phyloP scores from a whole-genome alignment of 768 basidiomycete genomes.

The Kwoniella bestiolae region DNA sequence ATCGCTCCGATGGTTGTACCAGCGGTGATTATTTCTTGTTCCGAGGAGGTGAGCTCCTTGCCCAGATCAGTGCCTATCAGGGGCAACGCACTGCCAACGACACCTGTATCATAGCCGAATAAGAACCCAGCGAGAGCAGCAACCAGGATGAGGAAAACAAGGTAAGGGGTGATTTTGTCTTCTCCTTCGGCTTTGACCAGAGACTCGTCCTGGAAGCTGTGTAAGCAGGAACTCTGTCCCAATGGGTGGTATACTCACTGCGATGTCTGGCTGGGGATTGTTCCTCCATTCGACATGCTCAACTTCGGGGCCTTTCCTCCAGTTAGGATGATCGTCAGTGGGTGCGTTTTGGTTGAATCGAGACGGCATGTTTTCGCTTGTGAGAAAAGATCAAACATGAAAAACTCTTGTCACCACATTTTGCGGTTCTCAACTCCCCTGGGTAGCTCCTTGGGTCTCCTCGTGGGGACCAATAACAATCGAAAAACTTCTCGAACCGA shows the following conservation, averaged over 20 bases:
- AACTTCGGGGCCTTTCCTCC: constrained; percentile 7
- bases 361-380: neutral
- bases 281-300: constrained; percentile 13
- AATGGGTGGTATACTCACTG: neutral
- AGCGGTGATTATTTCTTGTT: constrained; percentile 33
- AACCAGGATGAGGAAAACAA: constrained; percentile 9
- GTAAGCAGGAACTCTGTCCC: neutral
- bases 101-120: constrained; percentile 31
- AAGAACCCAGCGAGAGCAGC: constrained; percentile 32
- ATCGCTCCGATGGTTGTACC: constrained; percentile 33
- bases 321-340: neutral
- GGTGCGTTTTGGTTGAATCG: neutral
- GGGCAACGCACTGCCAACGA: constrained; percentile 26
- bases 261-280: constrained; percentile 4
- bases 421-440: too few species aligned
- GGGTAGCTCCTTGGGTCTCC: too few species aligned
- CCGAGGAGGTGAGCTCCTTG: constrained; percentile 6
- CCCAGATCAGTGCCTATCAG: constrained; percentile 25
- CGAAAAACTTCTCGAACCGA: too few species aligned
- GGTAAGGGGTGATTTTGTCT: constrained; percentile 28
- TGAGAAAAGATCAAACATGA: neutral
- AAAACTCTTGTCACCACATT: too few species aligned
- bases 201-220: constrained; percentile 9
- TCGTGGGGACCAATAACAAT: too few species aligned
- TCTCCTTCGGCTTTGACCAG: constrained; percentile 24